Conservation (phyloP, 2,329 filamentous ascomycete species). For the Ceratocystis harringtonii region DNA sequence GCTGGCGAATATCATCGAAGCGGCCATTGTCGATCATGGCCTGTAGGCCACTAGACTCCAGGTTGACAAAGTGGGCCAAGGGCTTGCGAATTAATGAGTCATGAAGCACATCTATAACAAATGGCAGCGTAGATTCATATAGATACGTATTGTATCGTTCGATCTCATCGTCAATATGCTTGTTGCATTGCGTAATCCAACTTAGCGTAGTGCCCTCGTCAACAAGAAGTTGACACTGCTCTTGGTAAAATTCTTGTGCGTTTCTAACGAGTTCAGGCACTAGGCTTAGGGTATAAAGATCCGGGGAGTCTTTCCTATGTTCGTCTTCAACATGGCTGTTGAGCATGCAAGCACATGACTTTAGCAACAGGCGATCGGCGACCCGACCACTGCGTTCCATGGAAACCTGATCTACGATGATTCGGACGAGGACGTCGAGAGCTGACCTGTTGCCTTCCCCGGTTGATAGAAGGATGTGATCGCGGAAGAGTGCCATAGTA, state of each 20-base stretch:
- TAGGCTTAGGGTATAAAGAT: slow-evolving; percentile 71
- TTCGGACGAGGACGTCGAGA: slow-evolving; percentile 60
- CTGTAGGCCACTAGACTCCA: slow-evolving; percentile 70
- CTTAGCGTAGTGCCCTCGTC: slow-evolving; percentile 63
- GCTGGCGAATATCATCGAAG: slow-evolving; percentile 57
- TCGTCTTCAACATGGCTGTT: slow-evolving; percentile 74
- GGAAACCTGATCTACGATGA: slow-evolving; percentile 77
- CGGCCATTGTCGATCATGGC: slow-evolving; percentile 89
- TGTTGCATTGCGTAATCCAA: slow-evolving; percentile 64
- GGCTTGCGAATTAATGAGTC: slow-evolving; percentile 63
- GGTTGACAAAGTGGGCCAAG: slow-evolving; percentile 64
- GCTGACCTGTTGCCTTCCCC: slow-evolving; percentile 34
- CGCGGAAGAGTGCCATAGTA: slow-evolving; percentile 76
- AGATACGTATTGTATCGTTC: slow-evolving; percentile 74
- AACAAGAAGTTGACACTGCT: slow-evolving; percentile 60
- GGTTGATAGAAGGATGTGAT: slow-evolving; percentile 58
- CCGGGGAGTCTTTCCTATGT: slow-evolving; percentile 60
- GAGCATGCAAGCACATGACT: slow-evolving; percentile 76
- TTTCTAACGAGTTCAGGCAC: slow-evolving; percentile 61
- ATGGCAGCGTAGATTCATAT: slow-evolving; percentile 53
- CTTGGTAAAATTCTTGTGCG: slow-evolving; percentile 58
- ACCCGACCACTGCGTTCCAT: slow-evolving; percentile 85
- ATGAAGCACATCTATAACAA: slow-evolving; percentile 65
- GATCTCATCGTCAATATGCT: slow-evolving; percentile 63
- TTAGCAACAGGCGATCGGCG: slow-evolving; percentile 69